Evolutionary conservation across 139 green algal genomes (phyloP), one percentile per base, ranked within the genome.

Genomic region (Tetratostichococcus sp.): DNA sequence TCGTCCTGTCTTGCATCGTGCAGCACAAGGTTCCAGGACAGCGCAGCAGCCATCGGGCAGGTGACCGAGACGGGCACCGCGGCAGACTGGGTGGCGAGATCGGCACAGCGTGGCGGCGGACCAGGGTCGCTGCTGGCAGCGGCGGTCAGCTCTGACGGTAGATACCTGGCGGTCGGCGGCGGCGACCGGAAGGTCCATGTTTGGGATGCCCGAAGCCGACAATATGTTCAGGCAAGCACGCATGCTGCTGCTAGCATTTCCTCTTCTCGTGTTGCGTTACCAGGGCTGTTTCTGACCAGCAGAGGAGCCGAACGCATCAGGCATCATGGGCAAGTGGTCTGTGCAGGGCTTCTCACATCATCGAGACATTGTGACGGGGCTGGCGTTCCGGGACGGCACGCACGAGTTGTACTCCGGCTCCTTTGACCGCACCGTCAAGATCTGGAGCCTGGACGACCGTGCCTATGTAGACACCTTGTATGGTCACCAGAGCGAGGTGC

Each of bases 401-500:
- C 88, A 94, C 71, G 81, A 92, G 77, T 84, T 99, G 8, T 95
- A 89, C 79, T 92, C 82, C 30, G 79, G 67, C 8, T 92, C 86
- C 8, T 81, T 82, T 71, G 90, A 97, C 80, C 79, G 89, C 17
- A 91, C 89, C n/a, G 72, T 97, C 62, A 97, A 97, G 87, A 80
- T 97, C 23, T 98, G 94, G 94, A 91, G 72, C 74, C 50, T 97
- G n/a, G 95, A 97, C 58, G 93, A 98, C 71, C 83, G 88, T 35
- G 90, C 91, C 3, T 98, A 98, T 82, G 87, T 99, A 50, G 95
- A 99, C 83, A 97, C 95, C 19, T 84, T 99, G 67, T 97, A 93
- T 83, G 93, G 90, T 0, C 92, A 96, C 81, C 91, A 96, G 59
- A 79, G 72, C 1, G 82, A 90, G 75, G 86, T 58, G 59, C 16